These are phyloP conservation scores for Phalaenopsis equestris DNA, from an alignment of 106 monocot species.

Conservation along the genomic window DNA sequence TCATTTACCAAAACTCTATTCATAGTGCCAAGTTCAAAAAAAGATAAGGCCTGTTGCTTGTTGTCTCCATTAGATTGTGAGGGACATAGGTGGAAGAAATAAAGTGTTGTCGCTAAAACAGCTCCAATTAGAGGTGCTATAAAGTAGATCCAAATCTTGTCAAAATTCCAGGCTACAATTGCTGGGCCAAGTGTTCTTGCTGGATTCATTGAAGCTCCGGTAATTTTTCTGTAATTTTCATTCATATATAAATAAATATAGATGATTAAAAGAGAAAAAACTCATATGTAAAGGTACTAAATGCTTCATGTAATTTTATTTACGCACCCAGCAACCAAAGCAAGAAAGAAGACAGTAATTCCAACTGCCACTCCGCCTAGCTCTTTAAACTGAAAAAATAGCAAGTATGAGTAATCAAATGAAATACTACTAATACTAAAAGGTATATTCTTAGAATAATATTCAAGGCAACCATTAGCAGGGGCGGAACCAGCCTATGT, in stretches of 20 bases:
- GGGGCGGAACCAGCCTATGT: no score
- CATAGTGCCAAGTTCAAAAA: no score
- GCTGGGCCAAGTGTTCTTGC: constrained; percentile 1
- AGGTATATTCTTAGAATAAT: no score
- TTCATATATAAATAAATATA: no score
- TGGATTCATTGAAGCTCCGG: constrained; percentile 5
- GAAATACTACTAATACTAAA: no score
- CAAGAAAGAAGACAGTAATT: background rate
- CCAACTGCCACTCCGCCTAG: background rate
- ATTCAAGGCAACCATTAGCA: no score
- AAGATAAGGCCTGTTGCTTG: no score
- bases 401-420: no score
- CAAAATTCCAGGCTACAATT: background rate
- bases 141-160: constrained; percentile 13
- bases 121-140: background rate
- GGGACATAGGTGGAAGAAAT: background rate
- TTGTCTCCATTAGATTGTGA: no score
- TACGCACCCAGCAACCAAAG: background rate
- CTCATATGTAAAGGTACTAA: no score
- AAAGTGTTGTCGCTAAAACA: background rate
- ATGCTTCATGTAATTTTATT: background rate
- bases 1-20: no score
- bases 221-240: background rate
- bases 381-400: background rate
- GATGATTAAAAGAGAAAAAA: no score